phyloP scores from a whole-genome alignment of 352 stramenopile genomes.

The Globisporangium iwayamae region DNA sequence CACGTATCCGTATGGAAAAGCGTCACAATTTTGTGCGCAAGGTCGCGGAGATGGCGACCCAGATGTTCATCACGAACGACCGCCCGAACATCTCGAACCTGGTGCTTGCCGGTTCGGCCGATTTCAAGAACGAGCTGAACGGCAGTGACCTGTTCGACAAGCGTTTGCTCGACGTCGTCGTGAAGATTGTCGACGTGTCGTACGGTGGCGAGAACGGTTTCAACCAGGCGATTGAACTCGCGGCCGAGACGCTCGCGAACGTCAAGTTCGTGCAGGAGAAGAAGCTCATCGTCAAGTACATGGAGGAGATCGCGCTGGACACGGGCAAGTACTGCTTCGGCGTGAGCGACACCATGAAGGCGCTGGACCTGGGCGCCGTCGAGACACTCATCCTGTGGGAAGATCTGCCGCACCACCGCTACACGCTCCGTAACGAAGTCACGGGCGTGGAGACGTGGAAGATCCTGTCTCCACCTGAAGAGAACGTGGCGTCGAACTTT shows the following conservation, averaged over 20 bases:
- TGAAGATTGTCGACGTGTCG: conserved; percentile 99
- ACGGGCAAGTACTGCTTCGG: conserved; percentile 99
- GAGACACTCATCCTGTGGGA: conserved; percentile 99
- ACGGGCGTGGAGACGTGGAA: conserved; percentile 85
- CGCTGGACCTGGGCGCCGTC: conserved; percentile 96
- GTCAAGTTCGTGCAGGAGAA: conserved; percentile 99
- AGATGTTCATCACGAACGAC: conserved; percentile 99
- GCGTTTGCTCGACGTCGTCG: conserved; percentile 92
- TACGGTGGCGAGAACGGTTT: conserved; percentile 99
- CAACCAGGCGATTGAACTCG: conserved; percentile 99
- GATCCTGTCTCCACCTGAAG: conserved; percentile 81
- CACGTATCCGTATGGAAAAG: conserved; percentile 98
- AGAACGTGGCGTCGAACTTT: conserved; percentile 95
- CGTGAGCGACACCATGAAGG: conserved; percentile 97
- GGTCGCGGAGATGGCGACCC: conserved; percentile 96
- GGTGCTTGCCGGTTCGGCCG: conserved; percentile 97
- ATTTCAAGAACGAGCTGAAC: conserved; percentile 99
- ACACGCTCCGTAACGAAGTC: conserved; percentile 92
- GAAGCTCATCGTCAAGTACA: conserved; percentile 98
- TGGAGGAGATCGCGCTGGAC: conserved; percentile 99
- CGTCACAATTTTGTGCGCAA: conserved; percentile 99
- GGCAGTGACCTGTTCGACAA: conserved; percentile 97
- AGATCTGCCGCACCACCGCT: conserved; percentile 95
- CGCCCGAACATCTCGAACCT: conserved; percentile 97
- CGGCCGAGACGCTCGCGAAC: conserved; percentile 95